These are phyloP conservation scores for Podospora pseudocomata DNA, from an alignment of 495 filamentous ascomycete genomes.

Conservation along the genomic window DNA sequence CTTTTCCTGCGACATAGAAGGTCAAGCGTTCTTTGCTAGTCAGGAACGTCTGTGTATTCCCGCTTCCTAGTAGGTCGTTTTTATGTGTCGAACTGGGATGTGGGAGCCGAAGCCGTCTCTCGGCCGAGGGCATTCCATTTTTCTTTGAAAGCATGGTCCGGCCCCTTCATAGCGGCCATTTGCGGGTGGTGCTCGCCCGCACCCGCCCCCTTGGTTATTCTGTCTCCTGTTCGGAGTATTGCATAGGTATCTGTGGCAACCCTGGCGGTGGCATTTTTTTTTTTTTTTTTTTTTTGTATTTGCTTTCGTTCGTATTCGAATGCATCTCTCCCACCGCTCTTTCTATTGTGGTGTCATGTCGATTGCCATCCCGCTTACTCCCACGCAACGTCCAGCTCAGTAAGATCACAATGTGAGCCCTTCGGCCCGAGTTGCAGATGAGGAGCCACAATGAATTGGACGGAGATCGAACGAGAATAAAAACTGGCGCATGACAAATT, in stretches of 20 bases:
- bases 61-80: too few species aligned
- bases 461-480: not conserved
- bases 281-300: not conserved
- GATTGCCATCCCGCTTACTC: not conserved
- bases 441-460: not conserved
- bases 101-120: not conserved
- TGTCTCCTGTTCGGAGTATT: not conserved
- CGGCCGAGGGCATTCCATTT: conserved; percentile 3
- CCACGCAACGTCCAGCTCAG: not conserved
- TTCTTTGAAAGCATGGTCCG: not conserved
- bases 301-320: not conserved
- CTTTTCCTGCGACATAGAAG: not conserved
- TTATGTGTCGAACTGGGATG: not conserved
- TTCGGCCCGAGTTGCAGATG: not conserved
- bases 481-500: not conserved
- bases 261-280: conserved; percentile 20
- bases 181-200: not conserved
- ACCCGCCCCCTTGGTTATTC: not conserved
- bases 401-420: not conserved
- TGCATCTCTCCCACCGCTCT: not conserved
- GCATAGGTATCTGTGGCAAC: not conserved
- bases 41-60: not conserved
- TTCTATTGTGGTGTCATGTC: not conserved
- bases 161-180: conserved; percentile 3
- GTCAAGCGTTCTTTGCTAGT: not conserved